A percentile compares a stretch with the other conserved stretches of the same genome.
Conservation (phyloP, 2,329 filamentous ascomycete species). For the Lachnellula subtilissima region DNA sequence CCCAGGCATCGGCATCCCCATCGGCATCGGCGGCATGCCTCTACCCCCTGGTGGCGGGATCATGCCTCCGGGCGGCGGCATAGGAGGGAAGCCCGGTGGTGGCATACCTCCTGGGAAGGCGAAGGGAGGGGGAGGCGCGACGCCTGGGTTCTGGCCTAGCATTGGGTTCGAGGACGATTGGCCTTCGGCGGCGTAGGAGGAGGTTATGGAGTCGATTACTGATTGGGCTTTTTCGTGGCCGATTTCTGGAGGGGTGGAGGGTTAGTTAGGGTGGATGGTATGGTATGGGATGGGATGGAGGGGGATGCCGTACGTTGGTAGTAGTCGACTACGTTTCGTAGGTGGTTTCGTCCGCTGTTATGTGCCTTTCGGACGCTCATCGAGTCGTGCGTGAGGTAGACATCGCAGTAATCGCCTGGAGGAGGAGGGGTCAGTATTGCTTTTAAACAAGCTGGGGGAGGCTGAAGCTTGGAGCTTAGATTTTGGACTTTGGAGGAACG, state of each 20-base stretch:
- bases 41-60: constrained; percentile 21
- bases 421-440: constrained; percentile 16
- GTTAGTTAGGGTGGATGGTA: background rate
- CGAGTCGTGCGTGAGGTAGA: constrained; percentile 98
- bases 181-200: constrained; percentile 90
- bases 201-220: constrained; percentile 97
- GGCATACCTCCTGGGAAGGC: constrained; percentile 55
- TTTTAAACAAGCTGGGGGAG: constrained; percentile 6
- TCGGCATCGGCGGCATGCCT: constrained; percentile 22
- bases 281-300: background rate
- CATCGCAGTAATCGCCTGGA: constrained; percentile 93
- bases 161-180: constrained; percentile 82
- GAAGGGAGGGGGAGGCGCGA: constrained; percentile 51
- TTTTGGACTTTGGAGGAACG: constrained; percentile 29
- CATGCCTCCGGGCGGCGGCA: constrained; percentile 21
- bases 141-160: constrained; percentile 60
- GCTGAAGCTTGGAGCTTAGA: background rate
- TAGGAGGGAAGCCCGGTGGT: constrained; percentile 39
- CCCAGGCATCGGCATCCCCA: constrained; percentile 11
- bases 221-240: constrained; percentile 97
- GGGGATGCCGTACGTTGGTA: constrained; percentile 69
- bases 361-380: constrained; percentile 99
- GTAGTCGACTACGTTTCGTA: constrained; percentile 97
- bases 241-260: constrained; percentile 61
- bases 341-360: constrained; percentile 92